Percentiles rank a stretch among this genome's conserved stretches.
Evolutionary conservation across 2,329 filamentous ascomycete genomes (phyloP).

Genomic region (Talaromyces sp.): DNA sequence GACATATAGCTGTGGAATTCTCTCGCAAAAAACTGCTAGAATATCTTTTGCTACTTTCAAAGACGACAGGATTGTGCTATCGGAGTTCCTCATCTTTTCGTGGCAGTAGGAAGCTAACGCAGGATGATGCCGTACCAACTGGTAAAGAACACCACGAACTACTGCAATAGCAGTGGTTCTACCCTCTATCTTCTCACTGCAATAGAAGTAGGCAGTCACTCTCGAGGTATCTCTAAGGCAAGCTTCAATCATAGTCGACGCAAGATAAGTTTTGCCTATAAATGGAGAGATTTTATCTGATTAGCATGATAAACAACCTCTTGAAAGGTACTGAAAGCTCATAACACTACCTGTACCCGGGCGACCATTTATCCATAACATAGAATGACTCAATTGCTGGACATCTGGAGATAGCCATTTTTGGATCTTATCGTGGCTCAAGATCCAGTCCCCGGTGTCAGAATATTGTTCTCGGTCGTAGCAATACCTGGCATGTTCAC

Average conservation of each 20-base stretch:
- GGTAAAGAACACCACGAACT: slow-evolving; percentile 5
- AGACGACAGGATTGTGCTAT: not conserved
- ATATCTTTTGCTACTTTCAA: not conserved
- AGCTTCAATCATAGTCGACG: slow-evolving; percentile 7
- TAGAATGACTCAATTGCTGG: not conserved
- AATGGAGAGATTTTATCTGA: not conserved
- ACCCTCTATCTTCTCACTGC: not conserved
- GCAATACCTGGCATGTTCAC: slow-evolving; percentile 4
- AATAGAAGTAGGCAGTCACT: slow-evolving; percentile 6
- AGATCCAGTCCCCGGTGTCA: slow-evolving; percentile 7
- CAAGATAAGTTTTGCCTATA: slow-evolving; percentile 9
- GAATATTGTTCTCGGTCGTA: slow-evolving; percentile 1
- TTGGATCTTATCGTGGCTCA: slow-evolving; percentile 3
- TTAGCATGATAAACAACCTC: not conserved
- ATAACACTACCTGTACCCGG: slow-evolving; percentile 5
- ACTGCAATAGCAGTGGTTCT: slow-evolving; percentile 6
- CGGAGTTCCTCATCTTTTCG: not conserved
- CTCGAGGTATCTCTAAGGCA: not conserved
- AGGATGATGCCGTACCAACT: not conserved
- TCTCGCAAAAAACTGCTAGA: not conserved
- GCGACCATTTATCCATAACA: slow-evolving; percentile 8
- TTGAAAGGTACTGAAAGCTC: not conserved
- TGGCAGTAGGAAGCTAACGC: slow-evolving; percentile 7
- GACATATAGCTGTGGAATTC: slow-evolving; percentile 3
- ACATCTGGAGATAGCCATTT: slow-evolving; percentile 2